Evolutionary conservation across 2,329 filamentous ascomycete genomes (phyloP).

Genomic region (Colletotrichum navitas): DNA sequence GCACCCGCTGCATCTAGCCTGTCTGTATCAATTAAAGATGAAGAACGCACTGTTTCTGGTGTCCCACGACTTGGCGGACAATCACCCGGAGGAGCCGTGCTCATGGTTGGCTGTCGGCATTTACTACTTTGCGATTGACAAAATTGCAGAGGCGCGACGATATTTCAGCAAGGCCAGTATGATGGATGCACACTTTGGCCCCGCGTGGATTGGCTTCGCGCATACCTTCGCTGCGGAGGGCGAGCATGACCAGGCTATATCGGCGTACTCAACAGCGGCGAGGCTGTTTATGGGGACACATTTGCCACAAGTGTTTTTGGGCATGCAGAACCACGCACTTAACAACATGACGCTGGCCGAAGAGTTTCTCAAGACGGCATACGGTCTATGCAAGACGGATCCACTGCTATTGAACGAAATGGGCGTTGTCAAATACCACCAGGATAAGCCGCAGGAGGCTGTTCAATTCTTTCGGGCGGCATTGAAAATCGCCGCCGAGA

Average conservation of each 20-base stretch:
- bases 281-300: slow-evolving; percentile 97
- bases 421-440: slow-evolving; percentile 95
- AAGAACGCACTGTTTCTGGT: slow-evolving; percentile 93
- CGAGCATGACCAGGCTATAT: slow-evolving; percentile 98
- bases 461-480: slow-evolving; percentile 83
- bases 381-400: slow-evolving; percentile 84
- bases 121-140: slow-evolving; percentile 91
- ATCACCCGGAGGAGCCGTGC: slow-evolving; percentile 89
- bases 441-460: slow-evolving; percentile 81
- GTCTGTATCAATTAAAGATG: slow-evolving; percentile 86
- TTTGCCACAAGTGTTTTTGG: slow-evolving; percentile 92
- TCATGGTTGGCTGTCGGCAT: slow-evolving; percentile 95
- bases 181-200: slow-evolving; percentile 97
- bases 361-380: slow-evolving; percentile 93
- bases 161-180: slow-evolving; percentile 98
- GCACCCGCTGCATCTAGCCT: slow-evolving; percentile 92
- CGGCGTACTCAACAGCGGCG: slow-evolving; percentile 95
- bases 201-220: slow-evolving; percentile 98
- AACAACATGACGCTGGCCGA: slow-evolving; percentile 95
- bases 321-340: slow-evolving; percentile 97
- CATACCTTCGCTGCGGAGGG: slow-evolving; percentile 98
- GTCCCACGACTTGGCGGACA: slow-evolving; percentile 91
- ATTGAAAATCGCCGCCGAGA: slow-evolving; percentile 81
- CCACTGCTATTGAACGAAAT: slow-evolving; percentile 95
- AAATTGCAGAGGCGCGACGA: slow-evolving; percentile 91